Percentiles rank a stretch among this genome's conserved stretches.
Conservation (phyloP, 495 filamentous ascomycete species). For the Aspergillus bridgeri region DNA sequence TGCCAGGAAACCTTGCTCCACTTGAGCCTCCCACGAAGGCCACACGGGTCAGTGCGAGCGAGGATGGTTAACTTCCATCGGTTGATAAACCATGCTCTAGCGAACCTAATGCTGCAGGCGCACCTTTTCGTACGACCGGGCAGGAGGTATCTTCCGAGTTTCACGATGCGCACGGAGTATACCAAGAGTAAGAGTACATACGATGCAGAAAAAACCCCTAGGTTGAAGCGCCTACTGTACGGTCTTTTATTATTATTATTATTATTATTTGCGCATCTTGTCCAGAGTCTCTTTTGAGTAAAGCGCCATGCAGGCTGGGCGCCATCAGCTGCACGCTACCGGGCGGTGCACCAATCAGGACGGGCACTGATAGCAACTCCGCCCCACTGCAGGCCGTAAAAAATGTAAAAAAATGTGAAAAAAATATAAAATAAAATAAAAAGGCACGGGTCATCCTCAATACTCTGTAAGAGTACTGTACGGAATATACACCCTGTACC, state of each 20-base stretch:
- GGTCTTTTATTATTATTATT: too few relatives aligned
- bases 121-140: neutral
- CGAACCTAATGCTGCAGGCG: too few relatives aligned
- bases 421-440: too few relatives aligned
- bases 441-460: conserved; percentile 9
- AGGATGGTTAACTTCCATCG: neutral
- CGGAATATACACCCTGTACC: too few relatives aligned
- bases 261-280: too few relatives aligned
- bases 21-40: conserved; percentile 26
- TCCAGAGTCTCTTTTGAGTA: conserved; percentile 18
- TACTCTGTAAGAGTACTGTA: too few relatives aligned
- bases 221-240: conserved; percentile 19
- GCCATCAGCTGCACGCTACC: conserved; percentile 29
- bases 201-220: conserved; percentile 1
- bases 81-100: conserved; percentile 1
- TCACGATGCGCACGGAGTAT: conserved; percentile 1
- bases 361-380: conserved; percentile 2
- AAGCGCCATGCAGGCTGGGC: conserved; percentile 25
- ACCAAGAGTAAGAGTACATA: neutral
- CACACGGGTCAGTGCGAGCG: conserved; percentile 12
- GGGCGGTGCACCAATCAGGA: conserved; percentile 18
- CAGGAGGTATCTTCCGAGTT: conserved; percentile 12
- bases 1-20: conserved; percentile 22
- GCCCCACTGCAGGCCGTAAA: neutral
- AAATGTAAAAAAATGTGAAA: too few relatives aligned